phyloP scores from a whole-genome alignment of 2,329 filamentous ascomycete species.

The Ophiostoma populinum region DNA sequence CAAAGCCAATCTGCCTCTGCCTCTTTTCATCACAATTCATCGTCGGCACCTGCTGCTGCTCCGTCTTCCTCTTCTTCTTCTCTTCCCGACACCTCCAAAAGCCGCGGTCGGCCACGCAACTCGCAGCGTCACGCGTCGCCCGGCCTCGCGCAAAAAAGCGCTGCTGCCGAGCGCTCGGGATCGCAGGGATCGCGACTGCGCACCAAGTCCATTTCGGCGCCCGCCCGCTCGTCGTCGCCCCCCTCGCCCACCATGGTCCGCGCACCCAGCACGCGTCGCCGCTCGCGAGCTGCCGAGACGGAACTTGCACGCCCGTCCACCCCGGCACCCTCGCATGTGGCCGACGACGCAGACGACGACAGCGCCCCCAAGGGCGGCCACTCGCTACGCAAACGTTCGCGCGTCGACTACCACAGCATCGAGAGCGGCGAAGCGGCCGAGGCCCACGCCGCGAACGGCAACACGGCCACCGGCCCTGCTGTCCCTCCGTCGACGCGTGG shows the following conservation, averaged over 20 bases:
- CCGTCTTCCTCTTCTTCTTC: too few relatives aligned
- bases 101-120: slow-evolving; percentile 6
- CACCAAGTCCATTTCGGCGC: too few relatives aligned
- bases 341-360: slow-evolving; percentile 22
- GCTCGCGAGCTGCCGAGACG: slow-evolving; percentile 26
- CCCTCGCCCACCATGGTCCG: slow-evolving; percentile 15
- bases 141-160: too few relatives aligned
- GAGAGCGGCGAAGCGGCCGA: slow-evolving; percentile 26
- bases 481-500: slow-evolving; percentile 14
- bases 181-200: too few relatives aligned
- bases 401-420: slow-evolving; percentile 39
- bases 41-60: too few relatives aligned
- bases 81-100: too few relatives aligned
- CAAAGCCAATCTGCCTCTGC: background rate
- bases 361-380: slow-evolving; percentile 37
- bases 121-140: slow-evolving; percentile 5
- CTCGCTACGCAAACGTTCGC: slow-evolving; percentile 37
- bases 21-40: background rate
- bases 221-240: slow-evolving; percentile 20
- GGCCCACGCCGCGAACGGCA: background rate
- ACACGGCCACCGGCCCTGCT: slow-evolving; percentile 1
- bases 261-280: slow-evolving; percentile 20
- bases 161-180: too few relatives aligned
- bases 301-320: slow-evolving; percentile 15
- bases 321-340: slow-evolving; percentile 22